Base-by-base conservation (phyloP, 768 basidiomycete genomes). In the Naematelia encephala region DNA sequence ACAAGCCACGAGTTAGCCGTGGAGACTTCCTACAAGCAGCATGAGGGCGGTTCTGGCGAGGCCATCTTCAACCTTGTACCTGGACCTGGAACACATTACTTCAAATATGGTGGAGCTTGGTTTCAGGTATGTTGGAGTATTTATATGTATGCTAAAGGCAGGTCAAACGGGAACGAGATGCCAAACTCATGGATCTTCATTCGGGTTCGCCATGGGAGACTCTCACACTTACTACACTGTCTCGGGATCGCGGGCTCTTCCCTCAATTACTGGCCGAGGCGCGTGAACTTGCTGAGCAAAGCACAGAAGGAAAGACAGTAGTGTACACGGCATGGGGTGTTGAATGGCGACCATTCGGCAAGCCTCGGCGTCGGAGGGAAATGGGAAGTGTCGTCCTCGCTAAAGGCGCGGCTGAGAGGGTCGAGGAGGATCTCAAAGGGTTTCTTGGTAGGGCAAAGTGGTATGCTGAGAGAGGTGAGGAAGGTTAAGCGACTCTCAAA, bases 121-220 rank as follows among this genome's bases (percentile, higher is more conserved):
- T 91, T 99, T 82, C 91, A 96, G 85, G 92, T 51, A 34, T 0
- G 55, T 44, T 60, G 54, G 4, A 73, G 72, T 14, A 76, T n/a
- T n/a, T n/a, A 30, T n/a, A 77, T 63, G 30, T 64, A 76, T 3
- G 66, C 77, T 47, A 28, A 30, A 4, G 12, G 19, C 73, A 94
- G 91, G 87, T 97, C 65, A 91, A 90, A 80, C 85, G 96, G 13
- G 93, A 97, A 79, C 85, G 96, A 53, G 91, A 96, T 77, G 89
- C 88, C 21, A 88, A 90, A 64, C 86, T 93, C 26, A 89, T 93
- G 84, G 87, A 91, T 69, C 81, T 91, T 48, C 87, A 88, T 81
- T 88, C 90, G 4, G 93, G 94, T 5, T 84, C 84, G 4, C 96
- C 96, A 59, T 99, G 94, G 92, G 96, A 99, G 78, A 98, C 94